These are phyloP conservation scores for Calamus simplicifolius DNA, from an alignment of 176 grass and related monocot species.

Conservation along the genomic window DNA sequence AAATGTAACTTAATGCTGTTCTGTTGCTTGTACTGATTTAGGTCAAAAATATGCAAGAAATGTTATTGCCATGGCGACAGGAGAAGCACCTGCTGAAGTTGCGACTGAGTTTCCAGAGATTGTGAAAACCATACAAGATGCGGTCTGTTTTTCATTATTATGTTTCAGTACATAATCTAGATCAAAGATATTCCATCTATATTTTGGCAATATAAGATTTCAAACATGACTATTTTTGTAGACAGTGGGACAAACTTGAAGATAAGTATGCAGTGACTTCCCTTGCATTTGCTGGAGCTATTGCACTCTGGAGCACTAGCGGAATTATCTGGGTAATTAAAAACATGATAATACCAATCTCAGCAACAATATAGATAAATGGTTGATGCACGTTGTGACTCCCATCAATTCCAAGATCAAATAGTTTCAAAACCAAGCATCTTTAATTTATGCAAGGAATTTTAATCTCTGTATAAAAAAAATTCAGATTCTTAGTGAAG, in stretches of 20 bases:
- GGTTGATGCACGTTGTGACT: too few relatives aligned
- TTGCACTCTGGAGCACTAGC: slow-evolving; percentile 67
- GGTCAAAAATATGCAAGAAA: slow-evolving; percentile 22
- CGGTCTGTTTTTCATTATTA: slow-evolving; percentile 34
- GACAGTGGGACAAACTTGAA: slow-evolving; percentile 97
- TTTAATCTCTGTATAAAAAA: too few relatives aligned
- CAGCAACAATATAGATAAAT: not conserved
- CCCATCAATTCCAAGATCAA: too few relatives aligned
- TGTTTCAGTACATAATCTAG: not conserved
- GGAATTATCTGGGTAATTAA: slow-evolving; percentile 56
- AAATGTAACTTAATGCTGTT: too few relatives aligned
- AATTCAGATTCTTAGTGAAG: not conserved
- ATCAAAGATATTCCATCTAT: slow-evolving; percentile 22
- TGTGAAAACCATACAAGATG: slow-evolving; percentile 38
- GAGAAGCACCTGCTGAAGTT: slow-evolving; percentile 34
- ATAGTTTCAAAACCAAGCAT: too few relatives aligned
- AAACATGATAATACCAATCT: not conserved
- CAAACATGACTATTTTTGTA: slow-evolving; percentile 37
- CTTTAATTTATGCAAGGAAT: too few relatives aligned
- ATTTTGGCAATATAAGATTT: not conserved
- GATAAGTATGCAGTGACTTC: slow-evolving; percentile 87
- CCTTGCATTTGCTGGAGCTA: slow-evolving; percentile 44
- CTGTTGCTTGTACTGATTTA: slow-evolving; percentile 10
- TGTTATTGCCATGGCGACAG: slow-evolving; percentile 25
- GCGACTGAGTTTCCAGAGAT: slow-evolving; percentile 45